These are phyloP conservation scores for Coleophoma cylindrospora DNA, from an alignment of 2,329 filamentous ascomycete species.

Conservation along the genomic window DNA sequence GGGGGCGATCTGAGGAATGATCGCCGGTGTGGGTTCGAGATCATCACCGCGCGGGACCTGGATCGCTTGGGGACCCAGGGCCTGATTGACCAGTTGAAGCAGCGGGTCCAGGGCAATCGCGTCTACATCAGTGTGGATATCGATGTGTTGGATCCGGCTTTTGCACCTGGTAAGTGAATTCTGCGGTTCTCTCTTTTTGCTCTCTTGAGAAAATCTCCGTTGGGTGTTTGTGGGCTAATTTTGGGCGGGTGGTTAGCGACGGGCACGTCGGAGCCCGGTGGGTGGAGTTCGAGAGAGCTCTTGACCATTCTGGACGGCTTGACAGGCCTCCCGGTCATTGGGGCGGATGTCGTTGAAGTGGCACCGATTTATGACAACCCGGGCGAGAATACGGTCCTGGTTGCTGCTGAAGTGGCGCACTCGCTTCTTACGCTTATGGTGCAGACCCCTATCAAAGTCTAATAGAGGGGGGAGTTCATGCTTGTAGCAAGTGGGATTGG, in stretches of 20 bases:
- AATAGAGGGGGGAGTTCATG: not conserved
- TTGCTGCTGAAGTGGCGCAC: conserved; percentile 24
- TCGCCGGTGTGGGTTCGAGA: conserved; percentile 21
- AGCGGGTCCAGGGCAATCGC: conserved; percentile 18
- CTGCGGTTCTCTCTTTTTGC: not conserved
- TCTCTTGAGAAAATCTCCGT: not conserved
- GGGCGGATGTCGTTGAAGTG: conserved; percentile 58
- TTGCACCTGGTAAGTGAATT: conserved; percentile 11
- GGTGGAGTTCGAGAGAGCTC: conserved; percentile 56
- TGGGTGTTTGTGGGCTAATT: not conserved
- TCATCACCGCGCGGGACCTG: conserved; percentile 20
- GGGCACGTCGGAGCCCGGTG: conserved; percentile 56
- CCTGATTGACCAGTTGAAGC: conserved; percentile 18
- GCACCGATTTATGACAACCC: conserved; percentile 57
- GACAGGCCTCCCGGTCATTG: conserved; percentile 50
- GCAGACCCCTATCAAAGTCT: not conserved
- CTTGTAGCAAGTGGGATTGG: no score
- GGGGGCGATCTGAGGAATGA: conserved; percentile 24
- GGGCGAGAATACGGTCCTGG: conserved; percentile 50
- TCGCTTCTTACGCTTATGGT: not conserved
- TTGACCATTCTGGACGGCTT: conserved; percentile 60
- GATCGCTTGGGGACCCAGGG: conserved; percentile 20
- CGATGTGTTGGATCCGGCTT: conserved; percentile 25
- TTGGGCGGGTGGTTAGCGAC: conserved; percentile 34
- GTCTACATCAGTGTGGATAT: conserved; percentile 26